Evolutionary conservation across 768 basidiomycete species (phyloP).

Genomic region (Boletellus emodensis): DNA sequence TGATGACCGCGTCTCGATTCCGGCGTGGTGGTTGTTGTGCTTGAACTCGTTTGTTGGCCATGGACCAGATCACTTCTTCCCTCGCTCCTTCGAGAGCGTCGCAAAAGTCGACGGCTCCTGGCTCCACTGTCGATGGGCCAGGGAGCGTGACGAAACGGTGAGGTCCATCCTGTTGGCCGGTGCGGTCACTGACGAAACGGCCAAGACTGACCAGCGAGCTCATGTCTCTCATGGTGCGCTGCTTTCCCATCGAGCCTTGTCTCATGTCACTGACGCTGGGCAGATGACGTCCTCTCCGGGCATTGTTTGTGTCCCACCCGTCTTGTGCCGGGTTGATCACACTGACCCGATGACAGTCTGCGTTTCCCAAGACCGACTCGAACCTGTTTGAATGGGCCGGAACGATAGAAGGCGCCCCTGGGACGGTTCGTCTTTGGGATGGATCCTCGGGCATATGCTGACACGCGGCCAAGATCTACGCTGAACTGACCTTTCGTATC

Average conservation of each 20-base stretch:
- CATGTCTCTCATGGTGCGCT: constrained; percentile 81
- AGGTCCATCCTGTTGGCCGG: neutral
- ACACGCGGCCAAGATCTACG: constrained; percentile 56
- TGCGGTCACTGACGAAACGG: constrained; percentile 1
- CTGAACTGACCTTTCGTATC: constrained; percentile 76
- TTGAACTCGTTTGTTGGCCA: constrained; percentile 15
- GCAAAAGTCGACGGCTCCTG: constrained; percentile 53
- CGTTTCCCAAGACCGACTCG: constrained; percentile 82
- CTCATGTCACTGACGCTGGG: constrained; percentile 8
- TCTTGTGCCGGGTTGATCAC: neutral
- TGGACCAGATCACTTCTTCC: constrained; percentile 71
- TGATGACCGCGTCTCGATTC: constrained; percentile 29
- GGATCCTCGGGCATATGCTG: neutral
- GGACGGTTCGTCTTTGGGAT: constrained; percentile 43
- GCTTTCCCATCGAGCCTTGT: constrained; percentile 11
- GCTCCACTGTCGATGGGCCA: constrained; percentile 51
- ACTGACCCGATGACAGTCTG: constrained; percentile 52
- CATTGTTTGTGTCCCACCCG: constrained; percentile 51
- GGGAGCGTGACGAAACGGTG: constrained; percentile 86
- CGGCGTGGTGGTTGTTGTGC: constrained; percentile 5
- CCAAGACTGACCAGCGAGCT: constrained; percentile 74
- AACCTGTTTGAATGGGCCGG: constrained; percentile 90
- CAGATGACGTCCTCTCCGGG: constrained; percentile 90
- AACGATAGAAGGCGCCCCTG: constrained; percentile 77
- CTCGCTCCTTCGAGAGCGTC: constrained; percentile 55